Conservation (phyloP, 2,329 filamentous ascomycete species). For the Ceratocystiopsis brevicomis region DNA sequence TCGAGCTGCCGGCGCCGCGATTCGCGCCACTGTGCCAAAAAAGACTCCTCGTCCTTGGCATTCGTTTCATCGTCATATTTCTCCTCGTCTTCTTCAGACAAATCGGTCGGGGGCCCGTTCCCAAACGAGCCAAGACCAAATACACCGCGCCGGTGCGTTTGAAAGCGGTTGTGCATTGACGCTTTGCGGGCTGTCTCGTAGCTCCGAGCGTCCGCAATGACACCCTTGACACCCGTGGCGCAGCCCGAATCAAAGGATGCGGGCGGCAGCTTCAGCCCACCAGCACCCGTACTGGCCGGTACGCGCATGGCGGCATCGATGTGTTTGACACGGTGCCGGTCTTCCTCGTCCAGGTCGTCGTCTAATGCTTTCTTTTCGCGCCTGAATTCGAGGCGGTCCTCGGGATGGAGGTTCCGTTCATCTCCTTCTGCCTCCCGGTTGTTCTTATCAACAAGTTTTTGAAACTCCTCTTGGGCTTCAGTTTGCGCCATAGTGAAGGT, state of each 20-base stretch:
- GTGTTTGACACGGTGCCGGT: conserved; percentile 30
- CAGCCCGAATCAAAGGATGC: conserved; percentile 45
- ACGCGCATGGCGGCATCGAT: conserved; percentile 49
- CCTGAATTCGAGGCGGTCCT: conserved; percentile 31
- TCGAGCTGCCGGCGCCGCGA: conserved; percentile 61
- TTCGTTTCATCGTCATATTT: conserved; percentile 33
- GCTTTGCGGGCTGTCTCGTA: conserved; percentile 48
- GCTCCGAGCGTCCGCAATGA: conserved; percentile 66
- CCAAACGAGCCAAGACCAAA: conserved; percentile 23
- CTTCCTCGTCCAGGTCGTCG: conserved; percentile 35
- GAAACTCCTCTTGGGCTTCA: conserved; percentile 47
- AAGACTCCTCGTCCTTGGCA: conserved; percentile 55
- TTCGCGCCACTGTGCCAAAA: conserved; percentile 73
- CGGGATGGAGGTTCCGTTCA: conserved; percentile 29
- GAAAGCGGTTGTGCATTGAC: conserved; percentile 34
- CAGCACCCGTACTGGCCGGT: conserved; percentile 25
- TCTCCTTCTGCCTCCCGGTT: conserved; percentile 19
- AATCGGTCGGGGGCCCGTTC: conserved; percentile 18
- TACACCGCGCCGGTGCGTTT: conserved; percentile 34
- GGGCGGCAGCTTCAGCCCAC: conserved; percentile 40
- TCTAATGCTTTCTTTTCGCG: conserved; percentile 13
- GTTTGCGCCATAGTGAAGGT: conserved; percentile 27
- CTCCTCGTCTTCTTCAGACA: conserved; percentile 21
- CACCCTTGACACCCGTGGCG: conserved; percentile 68
- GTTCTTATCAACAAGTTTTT: conserved; percentile 40